Base-by-base conservation (phyloP, 768 basidiomycete species). In the Fomitopsis serialis region DNA sequence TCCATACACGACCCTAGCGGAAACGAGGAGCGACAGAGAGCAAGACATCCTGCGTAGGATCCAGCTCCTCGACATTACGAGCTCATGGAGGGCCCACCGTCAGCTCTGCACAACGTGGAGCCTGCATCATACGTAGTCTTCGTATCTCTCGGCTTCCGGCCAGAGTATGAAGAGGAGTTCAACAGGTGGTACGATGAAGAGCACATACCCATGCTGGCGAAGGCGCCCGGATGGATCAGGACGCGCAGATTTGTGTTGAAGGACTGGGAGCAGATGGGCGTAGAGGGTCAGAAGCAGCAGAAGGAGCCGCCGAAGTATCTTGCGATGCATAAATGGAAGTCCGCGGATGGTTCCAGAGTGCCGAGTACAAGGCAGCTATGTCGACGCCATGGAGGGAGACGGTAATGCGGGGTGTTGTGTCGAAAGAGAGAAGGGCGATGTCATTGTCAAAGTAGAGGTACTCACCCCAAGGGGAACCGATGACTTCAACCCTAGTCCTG, bases 291-390 rank as follows among this genome's bases (percentile, higher is more conserved):
- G 5, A 23, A 23, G 21, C 44, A 11, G 44, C 44, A 47, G 45
- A 50, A 35, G 58, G 47, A 19, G 57, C 52, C 61, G 7, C 73
- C 74, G 19, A 60, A 56, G 29, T 73, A 74, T 61, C 65, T 77
- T 25, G 72, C 74, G n/a, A 52, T 75, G 42, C 73, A 77, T 64
- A 73, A 72, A 36, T 77, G 71, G 68, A 63, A 58, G n/a, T 59
- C 60, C 12, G 53, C 54, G 13, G 59, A 55, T 0, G 70, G 23
- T 70, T 74, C 49, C 53, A 61, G 23, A 68, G 67, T 2, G 49
- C 60, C 7, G 74, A 74, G 54, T 75, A 69, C 61, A 70, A 68
- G 53, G 57, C 61, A 9, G 74, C 77, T 2, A 68, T 65, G 7
- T 66, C 63, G 37, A 78, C 78, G 21, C 67, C 72, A 29, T 77